Base-by-base conservation (phyloP, 352 stramenopile species). In the Halophytophthora batemanensis region DNA sequence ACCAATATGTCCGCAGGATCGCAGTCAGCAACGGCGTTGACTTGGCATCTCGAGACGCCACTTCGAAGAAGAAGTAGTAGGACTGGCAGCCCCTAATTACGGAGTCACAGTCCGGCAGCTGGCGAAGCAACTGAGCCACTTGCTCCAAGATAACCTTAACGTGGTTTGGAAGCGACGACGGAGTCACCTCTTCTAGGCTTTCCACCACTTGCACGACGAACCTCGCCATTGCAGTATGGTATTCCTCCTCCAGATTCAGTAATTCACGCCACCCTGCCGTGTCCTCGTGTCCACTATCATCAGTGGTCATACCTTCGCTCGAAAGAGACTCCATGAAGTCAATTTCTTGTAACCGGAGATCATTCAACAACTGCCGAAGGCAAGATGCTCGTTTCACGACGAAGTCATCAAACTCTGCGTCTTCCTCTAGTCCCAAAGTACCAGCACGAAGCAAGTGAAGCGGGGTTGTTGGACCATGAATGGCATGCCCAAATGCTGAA, bases 11-110 rank as follows among this genome's bases (percentile, higher is more conserved):
- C 6, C 56, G 73, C 17, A 61, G 71, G 18, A 89, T 66, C 4
- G 78, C 60, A 15, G 64, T 75, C 41, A 92, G 53, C 12, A 90
- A 47, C 15, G 82, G 82, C 17, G 82, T 87, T 0, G 71, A 72
- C 53, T 53, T 65, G 34, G 71, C 58, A 46, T 64, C 53, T 36
- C 54, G 64, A n/a, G 68, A 62, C 5, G 61, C 75, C 14, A 89
- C 67, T 28, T 87, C 75, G 42, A 92, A 89, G 44, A 73, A 92
- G 56, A 80, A 90, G 14, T 76, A 69, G 50, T 92, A 92, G 1
- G 66, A 48, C 45, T 68, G 68, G 19, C 69, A 84, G 2, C 48
- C 66, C 22, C 57, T 49, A 52, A 89, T 86, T 17, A 86, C 48
- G 19, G 71, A 64, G 15, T 74, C 55, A 41, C 77, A 90, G 38